phyloP scores from a whole-genome alignment of 2,329 filamentous ascomycete genomes.

The Albophoma yamanashiensis region DNA sequence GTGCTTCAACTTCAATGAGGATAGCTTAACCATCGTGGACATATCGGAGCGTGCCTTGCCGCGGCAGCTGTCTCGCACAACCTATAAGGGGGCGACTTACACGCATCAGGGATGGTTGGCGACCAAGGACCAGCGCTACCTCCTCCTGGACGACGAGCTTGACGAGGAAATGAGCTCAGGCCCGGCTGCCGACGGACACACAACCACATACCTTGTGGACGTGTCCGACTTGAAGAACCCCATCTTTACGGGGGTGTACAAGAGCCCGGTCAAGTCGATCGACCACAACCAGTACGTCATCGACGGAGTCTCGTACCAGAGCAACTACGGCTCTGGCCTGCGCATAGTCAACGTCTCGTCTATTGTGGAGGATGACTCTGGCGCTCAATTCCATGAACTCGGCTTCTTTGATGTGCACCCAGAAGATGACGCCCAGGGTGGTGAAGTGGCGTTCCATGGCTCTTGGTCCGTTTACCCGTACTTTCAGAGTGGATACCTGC shows the following conservation, averaged over 20 bases:
- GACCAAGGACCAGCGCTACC: slow-evolving; percentile 27
- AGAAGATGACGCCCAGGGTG: slow-evolving; percentile 36
- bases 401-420: slow-evolving; percentile 36
- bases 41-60: slow-evolving; percentile 34
- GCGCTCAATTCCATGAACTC: slow-evolving; percentile 25
- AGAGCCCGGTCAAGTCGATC: slow-evolving; percentile 24
- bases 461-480: slow-evolving; percentile 37
- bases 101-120: slow-evolving; percentile 45
- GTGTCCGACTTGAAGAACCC: slow-evolving; percentile 26
- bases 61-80: slow-evolving; percentile 38
- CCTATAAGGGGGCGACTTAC: slow-evolving; percentile 42
- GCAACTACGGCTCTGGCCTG: slow-evolving; percentile 36
- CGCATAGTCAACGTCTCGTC: slow-evolving; percentile 21
- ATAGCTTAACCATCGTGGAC: slow-evolving; percentile 25
- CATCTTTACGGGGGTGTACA: slow-evolving; percentile 26
- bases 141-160: slow-evolving; percentile 36
- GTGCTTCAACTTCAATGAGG: slow-evolving; percentile 15
- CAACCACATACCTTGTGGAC: slow-evolving; percentile 37
- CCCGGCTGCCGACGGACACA: slow-evolving; percentile 22
- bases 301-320: slow-evolving; percentile 31
- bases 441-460: slow-evolving; percentile 25
- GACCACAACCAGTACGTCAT: slow-evolving; percentile 37
- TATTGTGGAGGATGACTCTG: slow-evolving; percentile 23
- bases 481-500: slow-evolving; percentile 32
- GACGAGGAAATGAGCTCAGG: slow-evolving; percentile 32